Conservation (phyloP, 768 basidiomycete species). For the Vararia minispora region DNA sequence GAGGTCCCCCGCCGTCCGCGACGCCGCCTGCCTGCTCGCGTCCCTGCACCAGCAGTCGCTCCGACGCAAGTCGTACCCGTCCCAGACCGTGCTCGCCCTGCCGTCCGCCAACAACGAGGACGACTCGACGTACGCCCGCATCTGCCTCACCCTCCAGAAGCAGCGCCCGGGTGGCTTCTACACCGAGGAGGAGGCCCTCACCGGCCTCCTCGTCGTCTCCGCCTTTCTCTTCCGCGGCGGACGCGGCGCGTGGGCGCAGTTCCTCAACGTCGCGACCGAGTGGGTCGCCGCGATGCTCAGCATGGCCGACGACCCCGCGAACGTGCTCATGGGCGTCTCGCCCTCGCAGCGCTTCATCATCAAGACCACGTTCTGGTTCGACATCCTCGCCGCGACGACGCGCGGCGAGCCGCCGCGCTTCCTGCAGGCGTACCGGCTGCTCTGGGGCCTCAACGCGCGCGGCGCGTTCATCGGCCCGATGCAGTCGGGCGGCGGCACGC, state of each 20-base stretch:
- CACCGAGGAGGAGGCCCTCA: conserved; percentile 65
- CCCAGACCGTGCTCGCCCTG: conserved; percentile 4
- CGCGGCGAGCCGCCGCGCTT: conserved; percentile 48
- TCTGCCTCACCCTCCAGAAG: conserved; percentile 12
- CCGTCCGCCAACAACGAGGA: conserved; percentile 8
- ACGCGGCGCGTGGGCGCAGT: conserved; percentile 53
- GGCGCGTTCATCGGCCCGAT: conserved; percentile 29
- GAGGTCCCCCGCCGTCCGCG: conserved; percentile 32
- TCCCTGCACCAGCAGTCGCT: conserved; percentile 37
- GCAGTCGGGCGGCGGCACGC: conserved; percentile 8
- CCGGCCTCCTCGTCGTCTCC: conserved; percentile 66
- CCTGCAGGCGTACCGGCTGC: conserved; percentile 37
- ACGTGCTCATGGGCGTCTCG: conserved; percentile 32
- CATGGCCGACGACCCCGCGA: conserved; percentile 27
- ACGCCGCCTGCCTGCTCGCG: conserved; percentile 54
- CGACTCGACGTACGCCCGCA: conserved; percentile 13
- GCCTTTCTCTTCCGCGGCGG: conserved; percentile 73
- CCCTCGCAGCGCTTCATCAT: conserved; percentile 60
- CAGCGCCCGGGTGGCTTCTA: conserved; percentile 13
- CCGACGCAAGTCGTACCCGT: conserved; percentile 3
- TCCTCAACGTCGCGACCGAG: conserved; percentile 47
- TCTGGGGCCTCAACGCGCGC: conserved; percentile 40
- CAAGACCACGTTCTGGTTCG: conserved; percentile 82
- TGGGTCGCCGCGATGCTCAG: conserved; percentile 44
- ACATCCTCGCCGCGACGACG: conserved; percentile 72